phyloP scores from a whole-genome alignment of 495 filamentous ascomycete species.

The Aspergillus baeticus region DNA sequence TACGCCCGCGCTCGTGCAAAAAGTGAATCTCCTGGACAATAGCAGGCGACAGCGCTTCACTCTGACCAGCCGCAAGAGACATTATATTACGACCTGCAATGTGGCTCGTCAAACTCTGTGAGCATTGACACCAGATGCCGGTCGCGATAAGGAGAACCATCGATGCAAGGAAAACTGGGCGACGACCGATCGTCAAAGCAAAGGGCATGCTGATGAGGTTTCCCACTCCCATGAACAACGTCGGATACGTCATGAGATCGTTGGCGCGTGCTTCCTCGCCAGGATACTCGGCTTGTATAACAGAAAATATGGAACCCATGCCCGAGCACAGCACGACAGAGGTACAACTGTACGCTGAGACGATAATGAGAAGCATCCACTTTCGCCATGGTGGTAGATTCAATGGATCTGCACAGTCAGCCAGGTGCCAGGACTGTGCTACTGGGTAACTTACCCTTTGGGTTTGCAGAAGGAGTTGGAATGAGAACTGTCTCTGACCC shows the following conservation, averaged over 20 bases:
- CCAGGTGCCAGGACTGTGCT: neutral
- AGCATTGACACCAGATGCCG: conserved; percentile 24
- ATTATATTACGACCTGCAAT: conserved; percentile 29
- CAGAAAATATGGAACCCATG: conserved; percentile 23
- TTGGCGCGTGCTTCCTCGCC: conserved; percentile 19
- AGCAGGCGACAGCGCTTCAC: conserved; percentile 25
- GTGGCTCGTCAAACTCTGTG: conserved; percentile 19
- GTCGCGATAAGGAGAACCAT: conserved; percentile 20
- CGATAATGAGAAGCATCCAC: conserved; percentile 23
- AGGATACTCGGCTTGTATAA: conserved; percentile 18
- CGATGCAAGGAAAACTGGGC: conserved; percentile 26
- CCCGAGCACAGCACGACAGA: conserved; percentile 24
- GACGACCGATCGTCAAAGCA: conserved; percentile 20
- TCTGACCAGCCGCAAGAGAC: conserved; percentile 27
- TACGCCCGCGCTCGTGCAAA: conserved; percentile 11
- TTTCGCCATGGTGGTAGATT: conserved; percentile 25
- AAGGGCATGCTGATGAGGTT: conserved; percentile 28
- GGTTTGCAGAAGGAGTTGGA: conserved; percentile 25
- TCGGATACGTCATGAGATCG: conserved; percentile 28
- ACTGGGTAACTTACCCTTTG: conserved; percentile 25
- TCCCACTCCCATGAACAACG: conserved; percentile 30
- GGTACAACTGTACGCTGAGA: conserved; percentile 7
- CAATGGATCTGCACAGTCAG: conserved; percentile 20
- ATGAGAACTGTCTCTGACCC: conserved; percentile 21
- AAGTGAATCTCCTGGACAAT: conserved; percentile 19